Base-by-base conservation (phyloP, 441 rosid genomes). In the Croton laevigatus region DNA sequence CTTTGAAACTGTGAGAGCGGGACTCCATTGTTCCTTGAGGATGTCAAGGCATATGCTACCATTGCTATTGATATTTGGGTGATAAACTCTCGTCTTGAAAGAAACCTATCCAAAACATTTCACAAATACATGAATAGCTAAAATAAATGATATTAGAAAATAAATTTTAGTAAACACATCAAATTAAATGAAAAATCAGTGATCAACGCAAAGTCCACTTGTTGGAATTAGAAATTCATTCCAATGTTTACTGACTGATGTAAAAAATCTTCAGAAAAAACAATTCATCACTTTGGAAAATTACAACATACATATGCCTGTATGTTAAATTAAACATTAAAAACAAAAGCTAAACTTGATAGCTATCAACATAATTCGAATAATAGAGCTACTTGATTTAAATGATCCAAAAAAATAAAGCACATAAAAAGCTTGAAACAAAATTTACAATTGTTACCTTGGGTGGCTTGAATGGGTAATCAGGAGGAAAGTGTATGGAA, bases 41-140 rank as follows among this genome's bases (percentile, higher is more conserved):
- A 81, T 83, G 74, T 83, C 87, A 60, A 83, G 83, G 37, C 87
- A 83, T 58, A 83, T 81, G 19, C 83, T 81, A 0, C 87, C 84
- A 20, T 71, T 81, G 73, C 77, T 73, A 69, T 83, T 83, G 55
- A 81, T 79, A 61, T 83, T 83, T 8, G 84, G 87, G 46, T 81
- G 84, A 60, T 76, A 81, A 12, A 83, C 84, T 55, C 73, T 79
- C 1, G 84, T 83, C 54, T 71, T 73, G 72, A 83, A 83, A 2
- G 80, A 65, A 20, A 81, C 80, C 84, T 80, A 58, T 11, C 6
- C 52, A 23, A 9, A 17, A 20, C 11, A 59, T 20, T 23, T 64
- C 37, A 49, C 32, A 65, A 48, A 16, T 6, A 40, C 8, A 40
- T 40, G 7, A 6, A 40, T 40, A 8, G 10, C 44, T 14, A 48